These are phyloP conservation scores for Mortierella sp. DNA, from an alignment of 371 early-diverging fungal species.

Conservation along the genomic window DNA sequence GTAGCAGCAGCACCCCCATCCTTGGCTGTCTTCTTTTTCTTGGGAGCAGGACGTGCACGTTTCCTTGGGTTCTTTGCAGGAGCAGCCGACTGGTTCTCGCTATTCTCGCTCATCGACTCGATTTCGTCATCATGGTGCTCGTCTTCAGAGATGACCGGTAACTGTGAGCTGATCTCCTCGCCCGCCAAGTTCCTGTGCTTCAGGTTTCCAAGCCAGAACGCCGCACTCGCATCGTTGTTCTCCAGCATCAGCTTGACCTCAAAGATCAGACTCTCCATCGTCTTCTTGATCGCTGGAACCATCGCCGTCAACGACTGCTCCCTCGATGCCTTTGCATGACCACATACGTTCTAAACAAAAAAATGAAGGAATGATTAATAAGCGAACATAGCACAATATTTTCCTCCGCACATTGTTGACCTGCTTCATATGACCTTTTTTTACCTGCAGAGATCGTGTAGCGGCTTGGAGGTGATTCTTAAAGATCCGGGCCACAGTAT, in stretches of 20 bases:
- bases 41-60: background rate
- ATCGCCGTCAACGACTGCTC: conserved; percentile 70
- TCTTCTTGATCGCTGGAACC: conserved; percentile 80
- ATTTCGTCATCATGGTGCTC: conserved; percentile 27
- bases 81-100: background rate
- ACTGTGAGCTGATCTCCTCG: conserved; percentile 80
- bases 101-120: conserved; percentile 12
- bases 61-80: background rate
- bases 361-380: background rate
- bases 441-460: conserved; percentile 57
- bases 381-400: background rate
- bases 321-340: conserved; percentile 81
- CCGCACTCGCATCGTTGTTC: conserved; percentile 73
- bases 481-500: conserved; percentile 61
- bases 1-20: too few relatives aligned
- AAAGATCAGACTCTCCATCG: conserved; percentile 81
- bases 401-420: too few relatives aligned
- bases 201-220: conserved; percentile 71
- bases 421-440: too few relatives aligned
- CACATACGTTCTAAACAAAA: conserved; percentile 74
- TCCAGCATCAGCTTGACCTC: conserved; percentile 82
- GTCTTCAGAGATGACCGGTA: conserved; percentile 58
- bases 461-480: conserved; percentile 58
- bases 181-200: conserved; percentile 85
- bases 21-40: background rate